Base-by-base conservation (phyloP, 768 basidiomycete species). In the Mycena galopus region DNA sequence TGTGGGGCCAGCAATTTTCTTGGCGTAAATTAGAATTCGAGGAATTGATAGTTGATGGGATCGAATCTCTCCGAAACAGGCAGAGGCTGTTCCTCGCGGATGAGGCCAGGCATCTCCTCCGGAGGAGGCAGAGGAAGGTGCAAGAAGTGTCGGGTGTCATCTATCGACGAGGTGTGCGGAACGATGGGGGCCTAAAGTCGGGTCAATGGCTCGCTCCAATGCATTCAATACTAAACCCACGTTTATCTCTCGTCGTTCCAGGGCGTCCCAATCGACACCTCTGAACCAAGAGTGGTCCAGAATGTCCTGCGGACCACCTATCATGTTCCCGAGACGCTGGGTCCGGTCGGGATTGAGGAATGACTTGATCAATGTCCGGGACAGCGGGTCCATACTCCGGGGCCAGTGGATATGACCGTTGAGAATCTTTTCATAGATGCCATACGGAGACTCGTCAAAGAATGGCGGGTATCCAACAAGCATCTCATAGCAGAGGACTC, bases 401-500 rank as follows among this genome's bases (percentile, higher is more conserved):
- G 97, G 97, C 92, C 96, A 98, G 74, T 94, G 90, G 57, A 98
- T 93, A 71, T 92, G 89, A 32, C 95, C 95, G 68, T 89, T 90
- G 47, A 99, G 85, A 74, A 99, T 98, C 85, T 97, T 97, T 85
- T 99, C 97, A 81, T 99, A 99, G 82, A 98, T 98, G 56, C 96
- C 97, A 81, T 97, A 94, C 0, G 97, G 93, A n/a, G 96, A 95
- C 81, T 98, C 95, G 79, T 98, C 96, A 82, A 96, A 98, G 88
- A 99, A 99, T 25, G 98, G 98, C 30, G 97, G 97, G 79, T 97
- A 99, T 2, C 98, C 98, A 35, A 97, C 97, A 53, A 99, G 90
- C 96, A 99, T 98, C 81, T 99, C 98, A 81, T 97, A 99, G 81
- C 95, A 96, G 39, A 99, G 86, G 56, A 99, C 94, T 23, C 98